phyloP scores from a whole-genome alignment of 176 grass and related monocot species.

The Avena eriantha region DNA sequence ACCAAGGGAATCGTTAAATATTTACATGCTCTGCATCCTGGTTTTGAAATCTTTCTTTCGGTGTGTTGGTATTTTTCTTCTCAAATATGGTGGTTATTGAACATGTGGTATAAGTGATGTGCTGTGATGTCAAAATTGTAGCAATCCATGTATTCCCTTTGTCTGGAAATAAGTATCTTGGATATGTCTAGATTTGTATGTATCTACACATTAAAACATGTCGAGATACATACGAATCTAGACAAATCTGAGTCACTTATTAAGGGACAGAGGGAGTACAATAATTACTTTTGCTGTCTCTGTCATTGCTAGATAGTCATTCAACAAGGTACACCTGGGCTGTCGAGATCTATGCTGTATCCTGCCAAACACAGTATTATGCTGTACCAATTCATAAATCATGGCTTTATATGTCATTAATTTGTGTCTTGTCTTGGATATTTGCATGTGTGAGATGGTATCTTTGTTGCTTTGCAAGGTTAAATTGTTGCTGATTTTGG shows the following conservation, averaged over 20 bases:
- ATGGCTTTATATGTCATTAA: background rate
- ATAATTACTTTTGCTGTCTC: background rate
- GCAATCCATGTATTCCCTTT: background rate
- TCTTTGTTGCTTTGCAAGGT: background rate
- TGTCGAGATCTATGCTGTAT: background rate
- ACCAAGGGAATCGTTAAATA: background rate
- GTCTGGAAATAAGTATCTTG: too few species aligned
- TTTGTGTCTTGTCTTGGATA: background rate
- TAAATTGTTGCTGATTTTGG: constrained; percentile 23
- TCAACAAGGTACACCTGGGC: background rate
- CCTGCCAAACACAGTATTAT: background rate
- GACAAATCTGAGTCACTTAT: too few species aligned
- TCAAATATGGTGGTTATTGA: background rate
- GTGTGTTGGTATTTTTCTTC: background rate
- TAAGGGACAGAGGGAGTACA: too few species aligned
- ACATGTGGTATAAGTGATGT: background rate
- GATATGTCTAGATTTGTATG: too few species aligned
- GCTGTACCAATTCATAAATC: background rate
- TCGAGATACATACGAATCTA: too few species aligned
- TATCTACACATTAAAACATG: too few species aligned
- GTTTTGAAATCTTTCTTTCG: background rate
- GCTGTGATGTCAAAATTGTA: background rate
- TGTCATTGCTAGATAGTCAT: background rate
- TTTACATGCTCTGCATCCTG: background rate
- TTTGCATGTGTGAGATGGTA: background rate